phyloP scores from a whole-genome alignment of 2,329 filamentous ascomycete genomes.

The Phialophora expanda region DNA sequence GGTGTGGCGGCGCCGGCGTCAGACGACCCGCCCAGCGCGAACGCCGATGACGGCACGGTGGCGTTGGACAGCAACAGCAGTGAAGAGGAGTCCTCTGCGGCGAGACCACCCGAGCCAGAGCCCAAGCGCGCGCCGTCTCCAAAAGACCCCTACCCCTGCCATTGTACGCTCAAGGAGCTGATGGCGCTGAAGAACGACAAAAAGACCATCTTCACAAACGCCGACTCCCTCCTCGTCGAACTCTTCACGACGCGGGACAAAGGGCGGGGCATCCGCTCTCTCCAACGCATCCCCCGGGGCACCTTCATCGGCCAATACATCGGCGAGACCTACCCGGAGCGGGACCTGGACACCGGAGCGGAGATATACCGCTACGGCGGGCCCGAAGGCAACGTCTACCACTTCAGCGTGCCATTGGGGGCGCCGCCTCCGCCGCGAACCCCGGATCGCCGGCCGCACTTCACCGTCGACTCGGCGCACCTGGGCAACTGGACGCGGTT shows the following conservation, averaged over 20 bases:
- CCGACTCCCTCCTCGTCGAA: constrained; percentile 24
- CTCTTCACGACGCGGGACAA: constrained; percentile 20
- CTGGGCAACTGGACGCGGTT: constrained; percentile 38
- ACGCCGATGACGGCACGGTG: background rate
- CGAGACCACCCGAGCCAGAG: background rate
- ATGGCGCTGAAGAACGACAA: constrained; percentile 5
- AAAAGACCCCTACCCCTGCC: constrained; percentile 8
- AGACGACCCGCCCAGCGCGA: background rate
- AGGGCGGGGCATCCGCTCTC: constrained; percentile 33
- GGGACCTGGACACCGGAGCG: background rate
- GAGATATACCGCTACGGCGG: background rate
- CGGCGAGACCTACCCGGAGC: constrained; percentile 35
- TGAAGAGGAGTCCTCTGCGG: background rate
- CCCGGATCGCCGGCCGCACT: background rate
- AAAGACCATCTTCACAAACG: background rate
- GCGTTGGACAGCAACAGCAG: background rate
- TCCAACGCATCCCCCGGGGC: constrained; percentile 26
- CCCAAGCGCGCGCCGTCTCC: background rate
- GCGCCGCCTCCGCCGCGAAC: background rate
- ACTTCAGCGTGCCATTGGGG: background rate
- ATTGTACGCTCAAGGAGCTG: constrained; percentile 26
- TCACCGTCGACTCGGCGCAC: constrained; percentile 23
- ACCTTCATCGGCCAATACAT: constrained; percentile 32
- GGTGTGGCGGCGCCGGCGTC: background rate
- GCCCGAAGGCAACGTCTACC: constrained; percentile 6